Conservation (phyloP, 805 yeast genomes). For the Starmerella sp. region DNA sequence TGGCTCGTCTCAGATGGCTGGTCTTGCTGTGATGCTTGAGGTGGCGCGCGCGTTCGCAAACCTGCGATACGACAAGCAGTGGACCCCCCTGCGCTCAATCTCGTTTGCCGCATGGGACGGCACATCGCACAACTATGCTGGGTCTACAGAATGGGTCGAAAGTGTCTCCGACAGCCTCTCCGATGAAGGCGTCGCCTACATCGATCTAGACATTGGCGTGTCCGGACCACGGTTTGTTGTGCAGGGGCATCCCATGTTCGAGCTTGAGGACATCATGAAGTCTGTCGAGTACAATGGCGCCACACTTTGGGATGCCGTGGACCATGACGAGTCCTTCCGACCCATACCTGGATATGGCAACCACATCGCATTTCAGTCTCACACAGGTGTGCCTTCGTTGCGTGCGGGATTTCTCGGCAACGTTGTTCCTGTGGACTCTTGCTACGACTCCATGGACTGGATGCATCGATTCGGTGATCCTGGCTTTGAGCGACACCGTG, state of each 20-base stretch:
- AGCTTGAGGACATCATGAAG: constrained; percentile 38
- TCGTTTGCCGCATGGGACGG: constrained; percentile 81
- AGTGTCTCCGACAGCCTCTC: constrained; percentile 41
- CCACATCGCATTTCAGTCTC: constrained; percentile 53
- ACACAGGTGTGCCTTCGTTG: constrained; percentile 58
- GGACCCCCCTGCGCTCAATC: constrained; percentile 77
- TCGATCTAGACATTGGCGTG: constrained; percentile 60
- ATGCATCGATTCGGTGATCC: constrained; percentile 45
- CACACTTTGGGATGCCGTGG: constrained; percentile 9
- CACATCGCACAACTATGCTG: constrained; percentile 67
- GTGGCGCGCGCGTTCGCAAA: constrained; percentile 56
- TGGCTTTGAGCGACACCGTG: constrained; percentile 43
- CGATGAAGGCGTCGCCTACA: constrained; percentile 53
- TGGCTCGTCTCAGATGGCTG: constrained; percentile 67
- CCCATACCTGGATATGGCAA: constrained; percentile 37
- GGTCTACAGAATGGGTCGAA: constrained; percentile 70
- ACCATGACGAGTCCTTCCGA: not conserved
- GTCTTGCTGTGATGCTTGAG: constrained; percentile 62
- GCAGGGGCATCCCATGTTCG: constrained; percentile 48
- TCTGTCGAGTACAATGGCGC: constrained; percentile 29
- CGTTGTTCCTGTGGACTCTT: constrained; percentile 42
- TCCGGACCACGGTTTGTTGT: constrained; percentile 40
- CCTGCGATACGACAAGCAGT: constrained; percentile 50
- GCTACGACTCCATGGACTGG: constrained; percentile 53
- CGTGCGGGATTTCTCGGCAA: constrained; percentile 42